Evolutionary conservation across 331 rosid genomes (phyloP), one percentile per base, ranked within the genome.

Genomic region (Dryas integrifolia): DNA sequence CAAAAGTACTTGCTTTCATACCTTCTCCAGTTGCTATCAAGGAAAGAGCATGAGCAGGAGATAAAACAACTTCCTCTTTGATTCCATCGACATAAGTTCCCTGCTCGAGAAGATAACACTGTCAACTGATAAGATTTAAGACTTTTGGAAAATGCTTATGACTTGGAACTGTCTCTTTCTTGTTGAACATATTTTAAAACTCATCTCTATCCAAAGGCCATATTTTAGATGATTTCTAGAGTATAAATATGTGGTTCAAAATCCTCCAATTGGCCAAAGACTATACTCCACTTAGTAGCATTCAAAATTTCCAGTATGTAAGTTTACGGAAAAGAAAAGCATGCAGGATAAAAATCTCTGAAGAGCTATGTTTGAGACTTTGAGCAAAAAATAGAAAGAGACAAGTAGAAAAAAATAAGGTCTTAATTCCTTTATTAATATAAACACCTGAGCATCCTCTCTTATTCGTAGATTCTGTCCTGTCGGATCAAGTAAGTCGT

Each of bases 21-120:
- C 90, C 90, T 83, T 86, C 90, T 58, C 90, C 90, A 0, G 87
- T 75, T 65, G 90, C 90, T 80, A 86, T 86, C 81, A 86, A 72
- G 65, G 87, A 83, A 78, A 86, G 90, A 72, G 90, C 90, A 65
- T 86, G 90, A 73, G 90, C 90, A 16, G 90, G 90, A 48, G 90
- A 86, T 49, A 86, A 74, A 60, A 86, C 87, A 72, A 86, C 90
- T 72, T 86, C 90, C 63, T 86, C 90, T 78, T 86, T 86, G 81
- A 86, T 86, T 68, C 87, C 86, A 66, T 86, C 90, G 41, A 86
- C 90, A 70, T 83, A 86, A 48, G 87, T 86, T 75, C 90, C 90
- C 90, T 86, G 72, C 51, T 61, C 61, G 53, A 81, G 35, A 65
- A 48, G 59, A 45, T 15, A 55, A 14, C 58, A 40, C 35, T 38